Percentiles rank a stretch among this genome's conserved stretches.
Conservation (phyloP, 1,284 basidiomycete genomes). For the Trichosporon asahii region DNA sequence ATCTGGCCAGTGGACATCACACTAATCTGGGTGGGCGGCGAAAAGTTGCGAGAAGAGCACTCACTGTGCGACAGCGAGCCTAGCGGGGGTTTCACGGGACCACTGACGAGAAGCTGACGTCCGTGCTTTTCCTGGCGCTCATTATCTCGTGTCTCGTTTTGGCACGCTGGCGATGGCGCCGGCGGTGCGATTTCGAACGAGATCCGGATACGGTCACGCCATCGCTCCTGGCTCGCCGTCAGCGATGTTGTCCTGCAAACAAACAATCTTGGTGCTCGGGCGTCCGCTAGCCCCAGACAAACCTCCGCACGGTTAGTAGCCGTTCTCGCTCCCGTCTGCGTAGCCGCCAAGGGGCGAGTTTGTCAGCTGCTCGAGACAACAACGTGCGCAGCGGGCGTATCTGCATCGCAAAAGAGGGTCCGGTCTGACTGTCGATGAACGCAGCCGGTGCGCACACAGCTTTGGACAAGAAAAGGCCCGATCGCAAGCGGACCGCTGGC, state of each 20-base stretch:
- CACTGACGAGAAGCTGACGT: not conserved
- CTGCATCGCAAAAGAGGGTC: not conserved
- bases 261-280: not conserved
- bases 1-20: no score
- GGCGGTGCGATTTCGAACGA: not conserved
- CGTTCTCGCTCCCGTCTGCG: no score
- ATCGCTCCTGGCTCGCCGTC: not conserved
- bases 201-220: not conserved
- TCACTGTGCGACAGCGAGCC: not conserved
- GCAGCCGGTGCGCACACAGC: not conserved
- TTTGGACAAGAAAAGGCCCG: not conserved
- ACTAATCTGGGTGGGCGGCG: no score
- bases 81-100: not conserved
- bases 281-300: not conserved
- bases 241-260: no score
- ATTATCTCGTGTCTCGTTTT: not conserved
- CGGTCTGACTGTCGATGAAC: no score
- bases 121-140: not conserved
- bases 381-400: not conserved
- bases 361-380: no score
- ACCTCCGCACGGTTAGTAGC: not conserved
- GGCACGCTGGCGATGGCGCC: not conserved
- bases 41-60: not conserved
- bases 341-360: no score
- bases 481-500: no score